phyloP scores from a whole-genome alignment of 371 early-diverging fungal genomes.

The Edhazardia aedis region DNA sequence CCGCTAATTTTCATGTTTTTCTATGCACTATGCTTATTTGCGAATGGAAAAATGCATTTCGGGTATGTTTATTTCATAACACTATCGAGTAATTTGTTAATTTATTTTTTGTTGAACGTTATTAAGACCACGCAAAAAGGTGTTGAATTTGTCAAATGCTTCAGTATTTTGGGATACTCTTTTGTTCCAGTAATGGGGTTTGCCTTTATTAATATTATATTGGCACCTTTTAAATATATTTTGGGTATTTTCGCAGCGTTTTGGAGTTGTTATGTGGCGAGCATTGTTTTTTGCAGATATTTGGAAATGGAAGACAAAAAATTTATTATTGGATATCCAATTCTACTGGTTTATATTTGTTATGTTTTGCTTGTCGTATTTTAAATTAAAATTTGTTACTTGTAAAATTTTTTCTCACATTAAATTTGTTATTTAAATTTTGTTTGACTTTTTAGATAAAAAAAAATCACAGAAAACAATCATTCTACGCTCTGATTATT shows the following conservation, averaged over 20 bases:
- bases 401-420: background rate
- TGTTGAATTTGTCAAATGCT: slow-evolving; percentile 15
- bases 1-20: slow-evolving; percentile 36
- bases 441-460: too few relatives aligned
- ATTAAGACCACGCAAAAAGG: slow-evolving; percentile 4
- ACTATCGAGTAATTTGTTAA: slow-evolving; percentile 18
- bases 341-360: slow-evolving; percentile 37
- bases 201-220: slow-evolving; percentile 14
- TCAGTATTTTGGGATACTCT: slow-evolving; percentile 43
- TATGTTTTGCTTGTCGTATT: slow-evolving; percentile 37
- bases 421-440: background rate
- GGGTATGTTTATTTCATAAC: slow-evolving; percentile 43
- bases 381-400: background rate
- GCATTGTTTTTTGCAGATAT: slow-evolving; percentile 21
- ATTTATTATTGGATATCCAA: slow-evolving; percentile 38
- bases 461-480: too few relatives aligned
- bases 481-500: too few relatives aligned
- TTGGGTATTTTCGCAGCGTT: slow-evolving; percentile 16
- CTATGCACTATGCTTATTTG: slow-evolving; percentile 27
- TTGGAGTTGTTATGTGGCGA: slow-evolving; percentile 29
- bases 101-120: slow-evolving; percentile 31
- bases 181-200: slow-evolving; percentile 35
- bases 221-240: slow-evolving; percentile 9
- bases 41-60: slow-evolving; percentile 41
- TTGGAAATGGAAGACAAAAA: slow-evolving; percentile 20